Evolutionary conservation across 2,329 filamentous ascomycete genomes (phyloP).

Genomic region (Thermomyces lanuginosus): DNA sequence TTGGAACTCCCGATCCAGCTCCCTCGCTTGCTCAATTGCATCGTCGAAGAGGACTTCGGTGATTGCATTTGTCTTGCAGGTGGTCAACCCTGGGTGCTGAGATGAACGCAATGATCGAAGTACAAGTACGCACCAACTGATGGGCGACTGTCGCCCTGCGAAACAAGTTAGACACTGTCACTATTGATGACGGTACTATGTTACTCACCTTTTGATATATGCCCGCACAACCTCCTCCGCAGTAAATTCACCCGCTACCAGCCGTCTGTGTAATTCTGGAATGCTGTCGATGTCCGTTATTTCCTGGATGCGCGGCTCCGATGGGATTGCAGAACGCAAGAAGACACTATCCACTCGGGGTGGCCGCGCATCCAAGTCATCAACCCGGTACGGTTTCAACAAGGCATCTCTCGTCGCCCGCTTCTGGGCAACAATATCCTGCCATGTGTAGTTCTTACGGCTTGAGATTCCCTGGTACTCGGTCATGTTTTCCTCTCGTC

Average conservation of each 20-base stretch:
- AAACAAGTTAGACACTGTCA: background rate
- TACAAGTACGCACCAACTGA: slow-evolving; percentile 9
- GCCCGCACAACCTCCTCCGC: slow-evolving; percentile 15
- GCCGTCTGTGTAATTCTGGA: slow-evolving; percentile 8
- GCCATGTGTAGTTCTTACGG: too few relatives aligned
- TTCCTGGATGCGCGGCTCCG: slow-evolving; percentile 10
- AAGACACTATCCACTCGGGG: slow-evolving; percentile 12
- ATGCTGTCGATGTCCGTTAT: slow-evolving; percentile 20
- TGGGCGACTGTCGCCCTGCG: slow-evolving; percentile 12
- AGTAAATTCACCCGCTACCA: slow-evolving; percentile 12
- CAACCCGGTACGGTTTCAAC: slow-evolving; percentile 14
- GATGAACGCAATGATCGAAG: too few relatives aligned
- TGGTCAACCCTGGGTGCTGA: too few relatives aligned
- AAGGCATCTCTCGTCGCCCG: slow-evolving; percentile 11
- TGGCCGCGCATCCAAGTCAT: slow-evolving; percentile 12
- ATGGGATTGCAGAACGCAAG: slow-evolving; percentile 11
- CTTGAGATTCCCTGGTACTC: too few relatives aligned
- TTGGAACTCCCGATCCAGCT: slow-evolving; percentile 13
- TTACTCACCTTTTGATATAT: slow-evolving; percentile 20
- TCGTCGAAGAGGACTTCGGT: slow-evolving; percentile 15
- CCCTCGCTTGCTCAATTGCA: slow-evolving; percentile 9
- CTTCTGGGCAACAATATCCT: slow-evolving; percentile 16
- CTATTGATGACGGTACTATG: background rate
- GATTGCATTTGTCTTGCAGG: slow-evolving; percentile 20
- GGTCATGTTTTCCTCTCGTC: too few relatives aligned